phyloP scores from a whole-genome alignment of 768 basidiomycete genomes.

The Suillus placidus region DNA sequence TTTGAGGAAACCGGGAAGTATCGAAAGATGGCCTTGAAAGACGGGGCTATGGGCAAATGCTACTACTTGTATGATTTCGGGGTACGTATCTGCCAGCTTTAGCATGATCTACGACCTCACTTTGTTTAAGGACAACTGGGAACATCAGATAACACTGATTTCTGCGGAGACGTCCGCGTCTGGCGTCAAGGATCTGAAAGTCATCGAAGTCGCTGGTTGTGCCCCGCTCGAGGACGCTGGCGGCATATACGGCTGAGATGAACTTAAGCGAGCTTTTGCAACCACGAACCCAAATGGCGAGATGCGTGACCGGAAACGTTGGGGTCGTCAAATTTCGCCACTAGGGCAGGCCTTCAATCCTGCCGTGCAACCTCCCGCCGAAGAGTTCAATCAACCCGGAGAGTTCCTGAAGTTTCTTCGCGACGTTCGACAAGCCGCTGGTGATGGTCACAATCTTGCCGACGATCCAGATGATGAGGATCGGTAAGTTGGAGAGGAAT shows the following conservation, averaged over 20 bases:
- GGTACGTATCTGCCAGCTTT: constrained; percentile 8
- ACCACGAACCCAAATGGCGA: constrained; percentile 4
- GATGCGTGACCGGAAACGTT: neutral
- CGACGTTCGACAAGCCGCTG: neutral
- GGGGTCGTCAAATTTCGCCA: neutral
- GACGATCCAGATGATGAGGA: neutral
- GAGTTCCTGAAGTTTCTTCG: neutral
- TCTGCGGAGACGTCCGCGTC: neutral
- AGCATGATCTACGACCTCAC: neutral
- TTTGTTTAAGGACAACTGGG: constrained; percentile 23
- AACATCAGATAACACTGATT: constrained; percentile 14
- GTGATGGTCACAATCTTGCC: constrained; percentile 8
- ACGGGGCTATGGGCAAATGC: constrained; percentile 14
- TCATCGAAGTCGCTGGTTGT: constrained; percentile 4
- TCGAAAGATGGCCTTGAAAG: neutral
- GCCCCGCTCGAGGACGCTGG: constrained; percentile 8
- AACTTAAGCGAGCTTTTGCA: constrained; percentile 12
- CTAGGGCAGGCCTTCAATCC: constrained; percentile 9
- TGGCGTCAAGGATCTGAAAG: constrained; percentile 6
- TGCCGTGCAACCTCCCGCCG: constrained; percentile 2
- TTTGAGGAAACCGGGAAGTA: constrained; percentile 11
- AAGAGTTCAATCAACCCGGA: constrained; percentile 1
- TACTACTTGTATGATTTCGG: constrained; percentile 26
- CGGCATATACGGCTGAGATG: constrained; percentile 12
- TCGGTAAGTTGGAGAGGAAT: neutral